A percentile compares a stretch with the other conserved stretches of the same genome.
Evolutionary conservation across 805 yeast genomes (phyloP).

Genomic region (Cyberlindnera bimundalis): DNA sequence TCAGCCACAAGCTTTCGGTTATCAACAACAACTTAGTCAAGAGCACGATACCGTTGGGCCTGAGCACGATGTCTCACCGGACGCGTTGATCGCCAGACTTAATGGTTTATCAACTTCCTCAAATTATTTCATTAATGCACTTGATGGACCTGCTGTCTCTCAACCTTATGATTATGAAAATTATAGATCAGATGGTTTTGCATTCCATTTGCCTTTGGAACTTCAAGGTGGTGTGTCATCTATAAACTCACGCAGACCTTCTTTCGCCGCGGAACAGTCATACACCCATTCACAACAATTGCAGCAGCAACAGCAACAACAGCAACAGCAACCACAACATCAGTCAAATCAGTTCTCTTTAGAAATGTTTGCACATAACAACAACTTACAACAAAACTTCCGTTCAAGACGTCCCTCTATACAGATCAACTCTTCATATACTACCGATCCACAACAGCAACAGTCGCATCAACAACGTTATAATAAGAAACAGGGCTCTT

Average conservation of each 20-base stretch:
- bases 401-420: conserved; percentile 27
- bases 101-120: conserved; percentile 21
- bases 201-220: conserved; percentile 45
- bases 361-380: conserved; percentile 7
- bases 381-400: conserved; percentile 17
- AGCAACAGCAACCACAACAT: conserved; percentile 5
- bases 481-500: background rate
- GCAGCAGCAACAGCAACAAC: background rate
- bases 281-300: conserved; percentile 33
- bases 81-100: conserved; percentile 23
- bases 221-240: conserved; percentile 63
- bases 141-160: conserved; percentile 1
- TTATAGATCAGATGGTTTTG: background rate
- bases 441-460: conserved; percentile 4
- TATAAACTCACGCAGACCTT: conserved; percentile 67
- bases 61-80: conserved; percentile 21
- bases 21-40: background rate
- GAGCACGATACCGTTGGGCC: background rate
- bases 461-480: conserved; percentile 11
- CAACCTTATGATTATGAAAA: conserved; percentile 3
- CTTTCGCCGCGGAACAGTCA: conserved; percentile 57
- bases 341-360: conserved; percentile 10
- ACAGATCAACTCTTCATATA: conserved; percentile 16
- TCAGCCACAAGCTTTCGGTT: conserved; percentile 7
- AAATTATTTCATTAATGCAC: conserved; percentile 8